phyloP scores from a whole-genome alignment of 1,139 yeast genomes.

The Yamadazyma trypodendri region DNA sequence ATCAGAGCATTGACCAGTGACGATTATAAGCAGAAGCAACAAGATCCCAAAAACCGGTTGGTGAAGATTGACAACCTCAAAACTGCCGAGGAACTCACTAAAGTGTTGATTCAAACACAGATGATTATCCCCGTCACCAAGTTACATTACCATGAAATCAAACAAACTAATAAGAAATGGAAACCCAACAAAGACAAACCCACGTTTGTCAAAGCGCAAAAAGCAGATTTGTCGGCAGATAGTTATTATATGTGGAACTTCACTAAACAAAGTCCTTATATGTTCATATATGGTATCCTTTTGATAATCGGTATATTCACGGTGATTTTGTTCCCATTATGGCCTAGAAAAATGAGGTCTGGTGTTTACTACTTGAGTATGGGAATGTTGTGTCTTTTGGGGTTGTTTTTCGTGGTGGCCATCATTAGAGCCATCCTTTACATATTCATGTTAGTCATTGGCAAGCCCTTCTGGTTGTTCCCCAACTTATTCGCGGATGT shows the following conservation, averaged over 20 bases:
- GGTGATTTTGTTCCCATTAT: constrained; percentile 86
- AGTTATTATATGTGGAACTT: constrained; percentile 86
- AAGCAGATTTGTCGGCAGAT: constrained; percentile 74
- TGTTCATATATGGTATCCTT: constrained; percentile 63
- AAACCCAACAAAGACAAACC: constrained; percentile 76
- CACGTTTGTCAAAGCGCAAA: constrained; percentile 59
- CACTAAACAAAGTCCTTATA: constrained; percentile 70
- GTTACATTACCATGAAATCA: constrained; percentile 70
- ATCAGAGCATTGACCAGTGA: constrained; percentile 73
- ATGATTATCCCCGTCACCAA: constrained; percentile 73
- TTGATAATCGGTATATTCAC: constrained; percentile 69
- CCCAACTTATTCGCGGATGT: constrained; percentile 96
- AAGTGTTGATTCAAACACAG: constrained; percentile 69
- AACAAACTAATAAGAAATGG: constrained; percentile 56
- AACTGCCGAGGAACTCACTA: constrained; percentile 63
- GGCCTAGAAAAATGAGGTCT: constrained; percentile 89
- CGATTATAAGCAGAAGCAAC: constrained; percentile 61
- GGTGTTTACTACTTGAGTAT: constrained; percentile 92
- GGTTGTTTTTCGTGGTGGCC: constrained; percentile 74
- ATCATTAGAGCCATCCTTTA: constrained; percentile 75
- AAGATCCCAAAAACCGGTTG: constrained; percentile 53
- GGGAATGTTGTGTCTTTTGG: constrained; percentile 72
- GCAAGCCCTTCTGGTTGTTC: constrained; percentile 87
- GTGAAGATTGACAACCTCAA: constrained; percentile 53
- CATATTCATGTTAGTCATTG: constrained; percentile 55